Base-by-base conservation (phyloP, 495 filamentous ascomycete species). In the Aspergillus indologenus region DNA sequence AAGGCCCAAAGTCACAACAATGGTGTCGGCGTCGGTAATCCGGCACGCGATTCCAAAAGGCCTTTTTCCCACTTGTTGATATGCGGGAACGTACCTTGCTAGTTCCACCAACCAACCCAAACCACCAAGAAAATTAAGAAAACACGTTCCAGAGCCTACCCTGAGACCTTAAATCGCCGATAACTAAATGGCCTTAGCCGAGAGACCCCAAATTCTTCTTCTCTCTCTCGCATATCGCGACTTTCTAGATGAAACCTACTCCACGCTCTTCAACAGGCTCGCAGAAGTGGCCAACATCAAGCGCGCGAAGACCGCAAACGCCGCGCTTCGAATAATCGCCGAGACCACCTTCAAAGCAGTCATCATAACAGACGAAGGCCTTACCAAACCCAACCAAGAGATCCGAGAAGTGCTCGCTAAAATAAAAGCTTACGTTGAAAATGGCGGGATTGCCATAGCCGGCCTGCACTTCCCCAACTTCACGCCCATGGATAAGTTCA, bases 381-480 rank as follows among this genome's bases (percentile, higher is more conserved):
- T 66, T 6, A 56, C 60, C 15, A 19, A 64, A 14, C 45, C 20
- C 34, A 40, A 40, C 7, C 12, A 40, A 19, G 50, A 26, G n/a
- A 65, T 11, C 22, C 34, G 40, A 53, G 26, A 57, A 49, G 60
- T 63, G 2, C 57, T 66, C 19, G 12, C 1, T 29, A 66, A 58
- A 50, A 29, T 63, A 1, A 54, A 57, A 46, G 6, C 45, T 5
- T 66, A 66, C 43, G 50, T 57, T 24, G 21, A 64, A 29, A 60
- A 68, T 21, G 63, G 61, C 15, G 61, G 64, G 7, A 70, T 68
- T 45, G 64, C 69, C 31, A 68, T 73, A 0, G 47, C 72, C 53
- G 64, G 64, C n/a, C 63, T 64, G n/a, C 49, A 64, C 18, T 74
- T 75, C 65, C 62, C 65, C 54, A 71, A 26, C 56, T 66, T 65